These are phyloP conservation scores for Phytopythium mirpurense DNA, from an alignment of 352 stramenopile genomes.

Conservation along the genomic window DNA sequence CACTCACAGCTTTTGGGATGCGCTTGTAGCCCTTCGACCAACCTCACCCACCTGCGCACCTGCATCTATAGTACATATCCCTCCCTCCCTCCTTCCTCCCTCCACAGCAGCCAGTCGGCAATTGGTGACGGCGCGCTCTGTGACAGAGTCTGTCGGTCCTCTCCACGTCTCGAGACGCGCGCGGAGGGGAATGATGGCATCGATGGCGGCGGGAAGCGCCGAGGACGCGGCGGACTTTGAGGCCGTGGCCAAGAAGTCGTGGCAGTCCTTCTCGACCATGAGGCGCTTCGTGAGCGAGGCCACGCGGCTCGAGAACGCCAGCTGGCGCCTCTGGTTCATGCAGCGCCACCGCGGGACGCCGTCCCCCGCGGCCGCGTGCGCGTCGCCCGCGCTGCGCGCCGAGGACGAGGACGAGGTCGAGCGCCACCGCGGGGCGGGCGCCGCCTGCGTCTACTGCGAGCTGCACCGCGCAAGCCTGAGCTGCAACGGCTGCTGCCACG, in stretches of 20 bases:
- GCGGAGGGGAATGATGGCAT: no score
- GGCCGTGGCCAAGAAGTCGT: conserved; percentile 72
- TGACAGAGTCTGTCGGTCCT: no score
- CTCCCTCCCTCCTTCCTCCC: no score
- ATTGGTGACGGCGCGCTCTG: no score
- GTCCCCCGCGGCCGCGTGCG: neutral
- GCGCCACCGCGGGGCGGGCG: conserved; percentile 1
- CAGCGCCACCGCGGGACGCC: conserved; percentile 19
- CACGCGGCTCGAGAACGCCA: conserved; percentile 76
- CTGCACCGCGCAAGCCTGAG: conserved; percentile 58
- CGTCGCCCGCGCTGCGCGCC: conserved; percentile 11
- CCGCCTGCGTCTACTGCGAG: conserved; percentile 76
- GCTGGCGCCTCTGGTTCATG: conserved; percentile 81
- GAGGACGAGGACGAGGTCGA: conserved; percentile 23
- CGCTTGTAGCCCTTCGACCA: no score
- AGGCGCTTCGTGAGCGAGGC: conserved; percentile 81
- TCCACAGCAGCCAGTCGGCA: no score
- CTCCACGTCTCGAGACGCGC: no score
- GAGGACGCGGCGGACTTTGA: conserved; percentile 37
- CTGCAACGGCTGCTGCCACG: conserved; percentile 82
- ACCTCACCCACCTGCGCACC: no score
- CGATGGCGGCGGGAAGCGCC: no score
- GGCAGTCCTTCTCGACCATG: conserved; percentile 87
- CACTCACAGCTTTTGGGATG: no score
- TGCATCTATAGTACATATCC: no score